phyloP scores from a whole-genome alignment of 2,329 filamentous ascomycete genomes.

The Phialophora expanda region DNA sequence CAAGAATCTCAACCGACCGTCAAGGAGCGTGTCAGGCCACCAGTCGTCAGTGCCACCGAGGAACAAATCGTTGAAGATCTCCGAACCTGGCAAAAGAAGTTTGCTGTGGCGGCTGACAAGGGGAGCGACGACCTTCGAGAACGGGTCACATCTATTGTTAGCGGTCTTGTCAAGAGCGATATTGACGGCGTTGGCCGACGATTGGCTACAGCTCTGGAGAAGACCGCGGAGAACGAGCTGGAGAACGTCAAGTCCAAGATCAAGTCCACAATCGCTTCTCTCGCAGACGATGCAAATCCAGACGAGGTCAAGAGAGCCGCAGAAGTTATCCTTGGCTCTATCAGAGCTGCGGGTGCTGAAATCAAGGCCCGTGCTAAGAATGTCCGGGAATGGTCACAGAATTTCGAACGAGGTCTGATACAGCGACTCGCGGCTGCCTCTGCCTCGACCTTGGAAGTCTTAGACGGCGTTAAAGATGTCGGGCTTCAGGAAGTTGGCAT shows the following conservation, averaged over 20 bases:
- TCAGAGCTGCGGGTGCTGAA: slow-evolving; percentile 70
- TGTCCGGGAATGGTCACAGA: slow-evolving; percentile 75
- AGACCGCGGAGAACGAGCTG: slow-evolving; percentile 68
- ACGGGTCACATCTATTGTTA: slow-evolving; percentile 72
- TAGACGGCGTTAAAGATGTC: slow-evolving; percentile 80
- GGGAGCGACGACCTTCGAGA: slow-evolving; percentile 72
- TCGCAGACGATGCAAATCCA: slow-evolving; percentile 65
- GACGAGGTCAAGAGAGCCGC: slow-evolving; percentile 58
- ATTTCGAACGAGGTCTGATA: slow-evolving; percentile 72
- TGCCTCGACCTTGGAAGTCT: slow-evolving; percentile 79
- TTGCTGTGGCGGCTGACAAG: slow-evolving; percentile 81
- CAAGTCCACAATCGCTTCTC: slow-evolving; percentile 56
- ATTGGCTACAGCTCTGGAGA: slow-evolving; percentile 71
- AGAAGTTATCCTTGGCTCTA: slow-evolving; percentile 58
- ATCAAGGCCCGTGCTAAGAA: slow-evolving; percentile 79
- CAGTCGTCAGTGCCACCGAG: slow-evolving; percentile 29
- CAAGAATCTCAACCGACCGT: slow-evolving; percentile 40
- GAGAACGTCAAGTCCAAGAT: slow-evolving; percentile 70
- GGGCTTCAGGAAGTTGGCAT: slow-evolving; percentile 91
- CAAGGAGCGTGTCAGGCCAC: slow-evolving; percentile 19
- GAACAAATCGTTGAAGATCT: slow-evolving; percentile 79
- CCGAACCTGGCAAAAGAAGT: slow-evolving; percentile 84
- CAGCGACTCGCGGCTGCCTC: slow-evolving; percentile 72
- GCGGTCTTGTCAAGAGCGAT: slow-evolving; percentile 68
- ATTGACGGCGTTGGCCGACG: slow-evolving; percentile 69